Percentiles rank a stretch among this genome's conserved stretches.
Evolutionary conservation across 306 rosid genomes (phyloP).

Genomic region (Elaeagnus macrophylla): DNA sequence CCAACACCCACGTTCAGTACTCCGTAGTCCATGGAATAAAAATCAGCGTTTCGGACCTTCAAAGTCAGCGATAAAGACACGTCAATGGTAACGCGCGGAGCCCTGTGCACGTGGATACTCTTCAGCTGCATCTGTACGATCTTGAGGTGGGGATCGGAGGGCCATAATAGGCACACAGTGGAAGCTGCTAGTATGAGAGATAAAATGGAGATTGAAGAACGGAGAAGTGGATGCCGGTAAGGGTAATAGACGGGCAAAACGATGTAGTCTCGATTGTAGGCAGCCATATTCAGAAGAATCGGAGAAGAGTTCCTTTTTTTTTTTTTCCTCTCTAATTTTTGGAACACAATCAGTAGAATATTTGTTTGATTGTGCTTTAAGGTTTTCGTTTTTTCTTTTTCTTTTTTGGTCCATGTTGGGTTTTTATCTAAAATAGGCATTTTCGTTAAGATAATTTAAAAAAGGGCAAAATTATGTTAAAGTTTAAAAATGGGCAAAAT

Average conservation of each 20-base stretch:
- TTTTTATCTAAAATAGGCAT: no score
- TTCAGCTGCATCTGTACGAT: slow-evolving; percentile 44
- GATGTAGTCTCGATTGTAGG: slow-evolving; percentile 27
- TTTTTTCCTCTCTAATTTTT: no score
- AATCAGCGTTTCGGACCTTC: slow-evolving; percentile 41
- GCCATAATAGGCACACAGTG: slow-evolving; percentile 39
- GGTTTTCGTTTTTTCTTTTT: no score
- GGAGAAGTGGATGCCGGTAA: slow-evolving; percentile 13
- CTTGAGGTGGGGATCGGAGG: slow-evolving; percentile 49
- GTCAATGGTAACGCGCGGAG: slow-evolving; percentile 54
- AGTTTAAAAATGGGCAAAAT: no score
- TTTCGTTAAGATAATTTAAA: no score
- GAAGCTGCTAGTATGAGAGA: slow-evolving; percentile 16
- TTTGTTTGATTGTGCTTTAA: no score
- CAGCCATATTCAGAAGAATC: not conserved
- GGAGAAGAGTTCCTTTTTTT: not conserved
- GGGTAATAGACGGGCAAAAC: slow-evolving; percentile 24
- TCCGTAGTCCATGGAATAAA: slow-evolving; percentile 45
- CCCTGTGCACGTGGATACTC: slow-evolving; percentile 38
- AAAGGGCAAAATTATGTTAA: no score
- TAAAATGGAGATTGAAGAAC: slow-evolving; percentile 12
- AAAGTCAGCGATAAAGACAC: slow-evolving; percentile 46
- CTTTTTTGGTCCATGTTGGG: no score
- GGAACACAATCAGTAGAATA: no score
- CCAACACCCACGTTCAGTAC: slow-evolving; percentile 50